Evolutionary conservation across 2,329 filamentous ascomycete genomes (phyloP), one percentile per base, ranked within the genome.

Genomic region (Orbilia oligospora): DNA sequence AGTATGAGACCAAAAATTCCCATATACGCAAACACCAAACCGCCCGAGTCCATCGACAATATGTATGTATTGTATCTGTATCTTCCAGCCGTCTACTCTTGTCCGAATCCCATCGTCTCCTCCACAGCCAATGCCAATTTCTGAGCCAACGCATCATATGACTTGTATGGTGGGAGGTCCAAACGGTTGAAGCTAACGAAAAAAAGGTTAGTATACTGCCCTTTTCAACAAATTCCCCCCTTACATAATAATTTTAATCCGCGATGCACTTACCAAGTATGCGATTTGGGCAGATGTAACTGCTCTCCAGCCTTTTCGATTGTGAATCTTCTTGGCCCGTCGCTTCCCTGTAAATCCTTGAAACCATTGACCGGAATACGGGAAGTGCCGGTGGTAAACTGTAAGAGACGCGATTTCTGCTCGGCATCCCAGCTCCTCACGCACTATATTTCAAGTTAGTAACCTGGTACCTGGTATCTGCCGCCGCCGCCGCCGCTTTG

Each of bases 351-450:
- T 65, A 99, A 87, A 87, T 99, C 96, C 87, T 99, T 99, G 89
- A 99, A 99, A 6, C 96, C 96, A 85, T 99, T 99, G 86, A 99
- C 96, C 0, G 96, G 96, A 81, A 99, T 99, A 86, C 96, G 92
- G 63, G 94, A 97, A 14, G 96, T 99, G 85, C 96, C 96, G 8
- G 96, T 99, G 0, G 96, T 96, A 84, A 99, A 99, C 85, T 99
- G 96, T 82, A 99, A 86, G 80, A 99, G 88, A 83, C 96, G 91
- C 68, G 93, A 97, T 87, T 99, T 99, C 85, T 99, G 96, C 85
- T 99, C 96, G 30, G 96, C 94, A 84, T 99, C 96, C 96, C 96
- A 99, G 79, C 90, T 93, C 81, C 95, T 91, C 81, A 99, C 96
- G 79, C 92, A 95, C 80, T 82, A 22, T 46, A 72, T 68, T 44